These are phyloP conservation scores for Tolypocladium nubicola DNA, from an alignment of 2,329 filamentous ascomycete genomes.

Conservation along the genomic window DNA sequence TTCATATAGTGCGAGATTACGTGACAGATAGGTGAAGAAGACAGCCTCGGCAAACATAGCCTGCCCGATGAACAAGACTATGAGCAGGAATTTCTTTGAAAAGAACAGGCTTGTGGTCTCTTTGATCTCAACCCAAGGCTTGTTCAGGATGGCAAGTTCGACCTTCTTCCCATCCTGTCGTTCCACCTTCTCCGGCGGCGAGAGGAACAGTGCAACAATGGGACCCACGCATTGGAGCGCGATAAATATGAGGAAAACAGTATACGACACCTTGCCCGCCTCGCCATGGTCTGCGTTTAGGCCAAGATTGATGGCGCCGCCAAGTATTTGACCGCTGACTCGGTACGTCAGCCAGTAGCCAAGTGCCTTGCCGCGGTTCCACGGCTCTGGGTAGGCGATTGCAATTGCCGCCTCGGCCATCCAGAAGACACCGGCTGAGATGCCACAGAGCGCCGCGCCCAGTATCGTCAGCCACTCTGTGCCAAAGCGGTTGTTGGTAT, in stretches of 20 bases:
- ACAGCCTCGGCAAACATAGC: constrained; percentile 63
- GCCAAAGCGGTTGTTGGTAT: constrained; percentile 61
- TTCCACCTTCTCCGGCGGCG: constrained; percentile 49
- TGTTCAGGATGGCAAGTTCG: constrained; percentile 43
- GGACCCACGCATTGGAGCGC: constrained; percentile 56
- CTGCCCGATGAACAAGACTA: constrained; percentile 59
- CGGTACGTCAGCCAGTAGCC: constrained; percentile 56
- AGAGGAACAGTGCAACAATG: constrained; percentile 53
- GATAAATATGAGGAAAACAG: constrained; percentile 61
- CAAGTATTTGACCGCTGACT: constrained; percentile 56
- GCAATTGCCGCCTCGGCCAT: constrained; percentile 65
- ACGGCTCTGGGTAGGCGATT: constrained; percentile 60
- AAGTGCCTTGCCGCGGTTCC: constrained; percentile 52
- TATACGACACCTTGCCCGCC: constrained; percentile 57
- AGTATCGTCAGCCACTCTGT: constrained; percentile 59
- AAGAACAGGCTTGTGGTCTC: constrained; percentile 48
- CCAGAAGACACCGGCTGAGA: constrained; percentile 66
- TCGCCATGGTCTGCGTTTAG: constrained; percentile 47
- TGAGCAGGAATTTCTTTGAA: constrained; percentile 49
- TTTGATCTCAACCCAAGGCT: constrained; percentile 48
- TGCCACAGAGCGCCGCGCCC: constrained; percentile 57
- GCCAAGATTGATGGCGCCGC: constrained; percentile 61
- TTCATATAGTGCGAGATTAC: constrained; percentile 6
- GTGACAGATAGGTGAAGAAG: constrained; percentile 54
- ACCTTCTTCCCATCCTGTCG: constrained; percentile 55